Evolutionary conservation across 441 rosid species (phyloP).

Genomic region (Pelargonium citronellum): DNA sequence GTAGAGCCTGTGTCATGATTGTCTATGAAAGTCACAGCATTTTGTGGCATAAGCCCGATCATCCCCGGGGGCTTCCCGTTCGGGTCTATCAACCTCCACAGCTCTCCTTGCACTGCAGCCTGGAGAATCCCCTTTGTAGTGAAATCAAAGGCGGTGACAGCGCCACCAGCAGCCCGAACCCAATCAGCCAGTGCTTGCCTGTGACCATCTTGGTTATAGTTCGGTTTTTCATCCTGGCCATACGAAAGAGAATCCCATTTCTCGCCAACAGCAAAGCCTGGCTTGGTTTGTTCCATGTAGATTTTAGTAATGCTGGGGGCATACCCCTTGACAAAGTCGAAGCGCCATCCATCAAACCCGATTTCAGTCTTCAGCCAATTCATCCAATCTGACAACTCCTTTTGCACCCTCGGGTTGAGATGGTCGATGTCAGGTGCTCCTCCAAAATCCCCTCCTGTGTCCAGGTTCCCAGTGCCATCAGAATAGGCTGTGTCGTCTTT

Average conservation of each 20-base stretch:
- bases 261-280: constrained; percentile 74
- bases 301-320: constrained; percentile 49
- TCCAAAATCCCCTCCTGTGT: constrained; percentile 41
- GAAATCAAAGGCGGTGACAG: constrained; percentile 63
- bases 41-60: constrained; percentile 55
- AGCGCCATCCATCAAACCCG: constrained; percentile 78
- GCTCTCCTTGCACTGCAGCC: constrained; percentile 60
- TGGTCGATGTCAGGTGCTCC: constrained; percentile 80
- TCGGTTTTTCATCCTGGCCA: constrained; percentile 43
- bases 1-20: constrained; percentile 82
- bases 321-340: constrained; percentile 63
- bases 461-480: constrained; percentile 61
- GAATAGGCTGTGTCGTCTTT: constrained; percentile 38
- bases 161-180: constrained; percentile 56
- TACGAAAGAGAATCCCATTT: constrained; percentile 57
- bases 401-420: constrained; percentile 55
- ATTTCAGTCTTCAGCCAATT: constrained; percentile 69
- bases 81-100: constrained; percentile 67
- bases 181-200: constrained; percentile 46
- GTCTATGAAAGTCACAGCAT: constrained; percentile 76
- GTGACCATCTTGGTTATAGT: constrained; percentile 46
- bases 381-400: constrained; percentile 75
- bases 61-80: constrained; percentile 73
- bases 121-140: constrained; percentile 75
- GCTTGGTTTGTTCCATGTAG: constrained; percentile 44